Evolutionary conservation across 83 land plant species (phyloP).

Genomic region (Picea engelmannii): DNA sequence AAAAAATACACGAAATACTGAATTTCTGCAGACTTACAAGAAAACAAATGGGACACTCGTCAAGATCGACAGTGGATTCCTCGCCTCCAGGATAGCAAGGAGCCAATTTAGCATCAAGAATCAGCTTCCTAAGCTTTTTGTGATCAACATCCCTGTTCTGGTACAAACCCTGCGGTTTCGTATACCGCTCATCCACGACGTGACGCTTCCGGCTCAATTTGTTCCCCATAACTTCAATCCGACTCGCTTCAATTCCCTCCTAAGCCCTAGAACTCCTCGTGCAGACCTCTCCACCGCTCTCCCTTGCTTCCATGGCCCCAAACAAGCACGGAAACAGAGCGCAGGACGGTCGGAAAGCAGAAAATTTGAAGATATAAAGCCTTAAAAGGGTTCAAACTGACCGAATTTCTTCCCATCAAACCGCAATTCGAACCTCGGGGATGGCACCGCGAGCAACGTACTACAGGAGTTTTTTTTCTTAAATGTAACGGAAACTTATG

Average conservation of each 20-base stretch:
- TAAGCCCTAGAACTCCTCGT: slow-evolving; percentile 10
- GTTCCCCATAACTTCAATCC: slow-evolving; percentile 68
- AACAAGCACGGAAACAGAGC: too few relatives aligned
- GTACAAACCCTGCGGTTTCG: slow-evolving; percentile 87
- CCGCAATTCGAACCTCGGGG: too few relatives aligned
- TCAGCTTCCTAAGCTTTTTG: slow-evolving; percentile 81
- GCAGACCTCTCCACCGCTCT: too few relatives aligned
- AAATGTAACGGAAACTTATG: too few relatives aligned
- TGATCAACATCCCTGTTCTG: slow-evolving; percentile 81
- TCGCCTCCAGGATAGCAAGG: slow-evolving; percentile 92
- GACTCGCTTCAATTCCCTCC: not conserved
- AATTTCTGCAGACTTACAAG: slow-evolving; percentile 44
- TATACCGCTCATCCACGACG: slow-evolving; percentile 84
- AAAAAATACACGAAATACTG: not conserved
- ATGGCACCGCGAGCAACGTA: too few relatives aligned
- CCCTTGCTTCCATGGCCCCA: too few relatives aligned
- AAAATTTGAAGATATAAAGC: too few relatives aligned
- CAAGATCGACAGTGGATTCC: slow-evolving; percentile 66
- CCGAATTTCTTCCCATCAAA: too few relatives aligned
- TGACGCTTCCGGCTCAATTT: slow-evolving; percentile 69
- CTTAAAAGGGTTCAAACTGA: too few relatives aligned
- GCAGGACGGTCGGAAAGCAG: too few relatives aligned
- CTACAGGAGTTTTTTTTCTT: too few relatives aligned
- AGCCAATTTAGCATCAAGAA: slow-evolving; percentile 84
- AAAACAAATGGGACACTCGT: slow-evolving; percentile 96